phyloP scores from a whole-genome alignment of 2,329 filamentous ascomycete genomes.

The Cladosporium sp. region DNA sequence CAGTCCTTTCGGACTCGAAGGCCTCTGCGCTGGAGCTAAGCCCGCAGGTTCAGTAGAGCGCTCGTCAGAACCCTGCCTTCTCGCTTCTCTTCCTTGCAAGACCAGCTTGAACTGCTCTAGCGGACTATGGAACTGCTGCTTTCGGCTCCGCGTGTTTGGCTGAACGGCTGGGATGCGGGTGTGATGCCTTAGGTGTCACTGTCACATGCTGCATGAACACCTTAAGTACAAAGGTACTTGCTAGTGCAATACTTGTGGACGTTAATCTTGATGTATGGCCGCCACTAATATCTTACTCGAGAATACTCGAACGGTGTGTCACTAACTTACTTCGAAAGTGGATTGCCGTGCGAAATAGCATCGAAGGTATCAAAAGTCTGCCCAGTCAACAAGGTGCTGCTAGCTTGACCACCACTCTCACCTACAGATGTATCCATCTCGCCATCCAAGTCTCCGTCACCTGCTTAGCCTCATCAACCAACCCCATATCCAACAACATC shows the following conservation, averaged over 20 bases:
- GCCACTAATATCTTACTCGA: background rate
- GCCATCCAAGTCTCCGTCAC: slow-evolving; percentile 68
- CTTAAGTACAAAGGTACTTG: background rate
- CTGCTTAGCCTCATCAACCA: slow-evolving; percentile 69
- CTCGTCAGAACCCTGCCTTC: background rate
- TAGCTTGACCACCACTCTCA: background rate
- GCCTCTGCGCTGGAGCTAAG: slow-evolving; percentile 10
- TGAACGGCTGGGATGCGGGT: background rate
- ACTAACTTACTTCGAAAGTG: background rate
- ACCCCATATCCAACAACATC: slow-evolving; percentile 61
- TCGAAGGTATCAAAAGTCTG: background rate
- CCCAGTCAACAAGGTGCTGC: too few species aligned
- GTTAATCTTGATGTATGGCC: background rate
- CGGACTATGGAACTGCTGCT: background rate
- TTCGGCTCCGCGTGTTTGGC: slow-evolving; percentile 11
- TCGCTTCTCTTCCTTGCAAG: background rate
- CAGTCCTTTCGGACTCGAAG: background rate
- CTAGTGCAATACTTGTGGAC: background rate
- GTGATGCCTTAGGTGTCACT: background rate
- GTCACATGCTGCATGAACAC: background rate
- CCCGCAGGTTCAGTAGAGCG: background rate
- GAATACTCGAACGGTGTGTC: background rate
- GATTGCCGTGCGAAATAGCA: too few species aligned
- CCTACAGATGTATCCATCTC: slow-evolving; percentile 55
- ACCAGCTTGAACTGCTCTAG: background rate